Percentiles rank a stretch among this genome's conserved stretches.
Evolutionary conservation across 306 rosid species (phyloP).

Genomic region (Cicer yamashitae): DNA sequence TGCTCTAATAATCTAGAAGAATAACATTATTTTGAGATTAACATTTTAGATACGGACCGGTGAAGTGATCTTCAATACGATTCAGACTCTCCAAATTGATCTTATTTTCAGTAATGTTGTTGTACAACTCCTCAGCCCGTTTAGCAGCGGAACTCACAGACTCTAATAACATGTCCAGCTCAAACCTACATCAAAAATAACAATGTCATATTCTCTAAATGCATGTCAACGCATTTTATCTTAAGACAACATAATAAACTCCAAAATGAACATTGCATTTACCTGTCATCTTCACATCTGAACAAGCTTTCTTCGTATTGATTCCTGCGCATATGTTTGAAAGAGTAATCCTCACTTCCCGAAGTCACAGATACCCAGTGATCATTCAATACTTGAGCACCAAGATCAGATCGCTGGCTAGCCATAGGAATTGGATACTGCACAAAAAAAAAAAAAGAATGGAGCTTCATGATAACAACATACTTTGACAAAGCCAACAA

Average conservation of each 20-base stretch:
- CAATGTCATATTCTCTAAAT: slow-evolving; percentile 34
- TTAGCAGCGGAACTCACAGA: slow-evolving; percentile 90
- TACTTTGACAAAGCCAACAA: slow-evolving; percentile 33
- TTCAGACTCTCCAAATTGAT: slow-evolving; percentile 61
- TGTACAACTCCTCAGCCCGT: slow-evolving; percentile 83
- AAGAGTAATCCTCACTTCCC: slow-evolving; percentile 99
- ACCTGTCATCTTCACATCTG: slow-evolving; percentile 99
- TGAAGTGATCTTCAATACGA: slow-evolving; percentile 80
- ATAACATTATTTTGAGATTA: not conserved
- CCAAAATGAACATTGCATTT: slow-evolving; percentile 40
- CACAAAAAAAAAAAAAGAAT: slow-evolving; percentile 42
- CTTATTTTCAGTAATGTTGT: slow-evolving; percentile 68
- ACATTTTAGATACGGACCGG: slow-evolving; percentile 63
- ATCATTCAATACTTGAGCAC: slow-evolving; percentile 91
- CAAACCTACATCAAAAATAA: slow-evolving; percentile 70
- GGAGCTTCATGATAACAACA: slow-evolving; percentile 41
- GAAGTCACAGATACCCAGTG: slow-evolving; percentile 99
- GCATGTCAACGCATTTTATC: slow-evolving; percentile 23
- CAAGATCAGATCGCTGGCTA: slow-evolving; percentile 92
- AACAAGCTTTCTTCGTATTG: slow-evolving; percentile 97
- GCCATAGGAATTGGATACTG: slow-evolving; percentile 94
- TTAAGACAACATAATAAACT: slow-evolving; percentile 28
- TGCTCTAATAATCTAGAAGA: slow-evolving; percentile 29
- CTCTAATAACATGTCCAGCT: slow-evolving; percentile 95
- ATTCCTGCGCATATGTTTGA: slow-evolving; percentile 96